phyloP scores from a whole-genome alignment of 192 early-diverging fungal genomes.

The Jimgerdemannia lactiflua region DNA sequence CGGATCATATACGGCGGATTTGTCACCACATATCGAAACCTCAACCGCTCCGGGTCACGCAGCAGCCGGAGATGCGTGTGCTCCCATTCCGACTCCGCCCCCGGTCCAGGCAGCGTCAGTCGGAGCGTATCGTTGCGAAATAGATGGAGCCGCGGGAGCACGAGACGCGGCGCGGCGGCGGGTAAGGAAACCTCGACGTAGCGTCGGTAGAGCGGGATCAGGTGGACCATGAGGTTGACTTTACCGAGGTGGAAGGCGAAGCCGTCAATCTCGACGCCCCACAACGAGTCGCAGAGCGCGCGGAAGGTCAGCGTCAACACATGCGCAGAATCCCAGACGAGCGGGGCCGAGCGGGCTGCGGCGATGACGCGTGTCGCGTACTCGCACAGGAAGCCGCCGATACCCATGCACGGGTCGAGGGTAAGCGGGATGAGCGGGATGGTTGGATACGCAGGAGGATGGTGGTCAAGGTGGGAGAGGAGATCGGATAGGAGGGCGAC shows the following conservation, averaged over 20 bases:
- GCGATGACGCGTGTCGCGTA: conserved; percentile 37
- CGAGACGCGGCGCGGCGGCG: background rate
- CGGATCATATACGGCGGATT: conserved; percentile 48
- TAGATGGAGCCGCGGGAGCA: conserved; percentile 28
- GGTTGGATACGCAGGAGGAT: conserved; percentile 1
- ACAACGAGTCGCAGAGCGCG: conserved; percentile 23
- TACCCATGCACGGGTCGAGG: conserved; percentile 58
- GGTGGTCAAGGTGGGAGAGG: background rate
- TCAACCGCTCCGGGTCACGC: conserved; percentile 34
- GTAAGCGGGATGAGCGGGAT: conserved; percentile 15
- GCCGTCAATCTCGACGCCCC: conserved; percentile 57
- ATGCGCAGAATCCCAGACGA: conserved; percentile 36
- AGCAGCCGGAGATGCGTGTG: conserved; percentile 29
- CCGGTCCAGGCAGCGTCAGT: conserved; percentile 18
- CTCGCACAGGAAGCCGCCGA: conserved; percentile 50
- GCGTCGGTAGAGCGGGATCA: conserved; percentile 45
- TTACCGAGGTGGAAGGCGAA: conserved; percentile 49
- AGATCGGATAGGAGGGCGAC: background rate
- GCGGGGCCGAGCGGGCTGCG: conserved; percentile 15
- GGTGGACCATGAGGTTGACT: conserved; percentile 44
- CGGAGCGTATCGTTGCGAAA: conserved; percentile 56
- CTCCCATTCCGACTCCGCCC: conserved; percentile 37
- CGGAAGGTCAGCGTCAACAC: conserved; percentile 24
- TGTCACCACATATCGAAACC: conserved; percentile 55
- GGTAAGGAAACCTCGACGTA: conserved; percentile 7